These are phyloP conservation scores for Parietichytrium sp. DNA, from an alignment of 108 stramenopile genomes.

Conservation along the genomic window DNA sequence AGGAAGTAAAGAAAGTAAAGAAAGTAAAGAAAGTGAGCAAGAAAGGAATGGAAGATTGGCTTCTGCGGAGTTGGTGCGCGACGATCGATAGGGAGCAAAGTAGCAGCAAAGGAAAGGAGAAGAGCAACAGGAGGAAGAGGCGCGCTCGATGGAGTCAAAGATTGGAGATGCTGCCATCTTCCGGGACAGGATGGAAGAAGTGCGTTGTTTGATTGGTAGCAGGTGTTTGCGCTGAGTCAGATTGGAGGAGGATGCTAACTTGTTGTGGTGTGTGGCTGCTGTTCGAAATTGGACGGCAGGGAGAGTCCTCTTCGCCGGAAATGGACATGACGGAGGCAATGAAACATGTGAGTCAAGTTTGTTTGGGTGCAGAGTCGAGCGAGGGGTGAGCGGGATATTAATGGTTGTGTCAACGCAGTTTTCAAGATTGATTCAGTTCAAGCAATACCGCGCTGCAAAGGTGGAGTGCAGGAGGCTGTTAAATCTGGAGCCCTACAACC, in stretches of 20 bases:
- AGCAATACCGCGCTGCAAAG: conserved; percentile 5
- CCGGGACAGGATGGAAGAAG: too few relatives aligned
- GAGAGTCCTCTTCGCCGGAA: not conserved
- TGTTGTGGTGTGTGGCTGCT: not conserved
- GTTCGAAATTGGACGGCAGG: not conserved
- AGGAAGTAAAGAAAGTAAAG: too few relatives aligned
- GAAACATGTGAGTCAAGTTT: not conserved
- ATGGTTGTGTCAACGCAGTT: not conserved
- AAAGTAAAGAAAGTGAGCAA: too few relatives aligned
- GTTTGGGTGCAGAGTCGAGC: not conserved
- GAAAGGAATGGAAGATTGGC: too few relatives aligned
- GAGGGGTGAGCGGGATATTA: too few relatives aligned
- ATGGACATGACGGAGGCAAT: not conserved
- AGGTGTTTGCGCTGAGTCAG: not conserved
- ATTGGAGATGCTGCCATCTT: too few relatives aligned
- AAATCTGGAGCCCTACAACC: not conserved
- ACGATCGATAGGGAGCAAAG: too few relatives aligned
- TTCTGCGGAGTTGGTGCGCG: too few relatives aligned
- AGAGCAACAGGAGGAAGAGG: too few relatives aligned
- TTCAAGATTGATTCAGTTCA: not conserved
- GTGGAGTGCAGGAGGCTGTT: not conserved
- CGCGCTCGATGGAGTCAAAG: too few relatives aligned
- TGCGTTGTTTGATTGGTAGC: too few relatives aligned
- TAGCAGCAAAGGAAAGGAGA: too few relatives aligned
- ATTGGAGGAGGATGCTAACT: not conserved